These are phyloP conservation scores for Trypanosoma conorhini DNA, from an alignment of 208 protist genomes.

Conservation along the genomic window DNA sequence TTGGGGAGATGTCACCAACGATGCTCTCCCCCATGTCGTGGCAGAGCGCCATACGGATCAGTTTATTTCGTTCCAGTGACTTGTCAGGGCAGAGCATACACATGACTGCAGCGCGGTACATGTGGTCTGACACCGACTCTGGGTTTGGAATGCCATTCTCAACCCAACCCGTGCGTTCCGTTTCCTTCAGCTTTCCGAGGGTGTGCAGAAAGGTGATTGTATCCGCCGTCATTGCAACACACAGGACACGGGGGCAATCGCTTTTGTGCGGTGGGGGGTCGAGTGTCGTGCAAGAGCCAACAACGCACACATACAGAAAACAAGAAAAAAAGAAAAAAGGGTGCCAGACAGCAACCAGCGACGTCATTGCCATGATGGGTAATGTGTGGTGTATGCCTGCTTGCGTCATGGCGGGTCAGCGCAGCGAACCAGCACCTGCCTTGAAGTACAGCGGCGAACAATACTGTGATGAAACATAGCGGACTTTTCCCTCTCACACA, in stretches of 20 bases:
- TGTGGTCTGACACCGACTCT: constrained; percentile 91
- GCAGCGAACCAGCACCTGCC: not conserved
- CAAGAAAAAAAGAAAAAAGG: not conserved
- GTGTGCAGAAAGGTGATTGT: constrained; percentile 74
- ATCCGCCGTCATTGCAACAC: constrained; percentile 25
- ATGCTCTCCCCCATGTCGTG: constrained; percentile 90
- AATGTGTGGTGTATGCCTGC: not conserved
- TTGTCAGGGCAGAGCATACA: constrained; percentile 91
- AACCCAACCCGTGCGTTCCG: constrained; percentile 88
- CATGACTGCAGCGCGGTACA: constrained; percentile 92
- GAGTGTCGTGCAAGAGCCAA: not conserved
- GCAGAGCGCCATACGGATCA: constrained; percentile 90
- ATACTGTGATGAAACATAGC: not conserved
- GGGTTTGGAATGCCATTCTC: constrained; percentile 65
- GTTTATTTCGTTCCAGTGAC: constrained; percentile 59
- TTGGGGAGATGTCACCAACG: constrained; percentile 87
- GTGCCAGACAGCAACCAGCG: not conserved
- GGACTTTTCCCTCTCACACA: not conserved
- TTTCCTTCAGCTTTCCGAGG: constrained; percentile 83
- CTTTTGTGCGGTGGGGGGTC: not conserved
- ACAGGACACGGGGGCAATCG: not conserved
- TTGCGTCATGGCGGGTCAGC: not conserved
- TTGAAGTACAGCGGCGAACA: not conserved
- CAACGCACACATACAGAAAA: not conserved
- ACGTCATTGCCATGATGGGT: not conserved